phyloP scores from a whole-genome alignment of 2,329 filamentous ascomycete species.

The Penicillium expansum region DNA sequence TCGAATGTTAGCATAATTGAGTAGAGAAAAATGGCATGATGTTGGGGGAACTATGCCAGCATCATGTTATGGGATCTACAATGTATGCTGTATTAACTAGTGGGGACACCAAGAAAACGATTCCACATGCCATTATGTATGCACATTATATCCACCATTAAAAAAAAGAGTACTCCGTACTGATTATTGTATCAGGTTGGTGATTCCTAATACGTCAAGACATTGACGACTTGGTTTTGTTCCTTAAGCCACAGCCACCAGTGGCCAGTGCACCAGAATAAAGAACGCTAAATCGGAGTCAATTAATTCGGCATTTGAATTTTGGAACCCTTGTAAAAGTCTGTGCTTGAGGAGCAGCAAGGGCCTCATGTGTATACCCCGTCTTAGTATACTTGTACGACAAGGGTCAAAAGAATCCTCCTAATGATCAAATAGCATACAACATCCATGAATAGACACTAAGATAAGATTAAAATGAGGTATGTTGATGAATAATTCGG shows the following conservation, averaged over 20 bases:
- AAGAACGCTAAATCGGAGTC: neutral
- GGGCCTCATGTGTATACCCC: neutral
- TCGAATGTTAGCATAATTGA: neutral
- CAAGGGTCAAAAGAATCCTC: neutral
- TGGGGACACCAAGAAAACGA: neutral
- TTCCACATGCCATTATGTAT: neutral
- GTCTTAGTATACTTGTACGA: neutral
- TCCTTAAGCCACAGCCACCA: neutral
- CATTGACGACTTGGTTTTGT: neutral
- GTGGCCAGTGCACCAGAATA: neutral
- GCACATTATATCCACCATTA: neutral
- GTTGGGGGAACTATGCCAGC: neutral
- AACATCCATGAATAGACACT: too few relatives aligned
- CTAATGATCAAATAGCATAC: neutral
- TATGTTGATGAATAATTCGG: neutral
- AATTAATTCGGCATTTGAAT: neutral
- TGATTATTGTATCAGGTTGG: neutral
- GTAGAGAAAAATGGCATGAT: neutral
- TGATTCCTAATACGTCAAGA: neutral
- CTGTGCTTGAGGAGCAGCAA: neutral
- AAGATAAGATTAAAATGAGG: neutral
- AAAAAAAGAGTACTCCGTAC: neutral
- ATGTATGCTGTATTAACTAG: neutral
- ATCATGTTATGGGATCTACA: neutral
- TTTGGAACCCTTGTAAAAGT: neutral